Conservation (phyloP, 2,329 filamentous ascomycete genomes). For the Fusarium sp. region DNA sequence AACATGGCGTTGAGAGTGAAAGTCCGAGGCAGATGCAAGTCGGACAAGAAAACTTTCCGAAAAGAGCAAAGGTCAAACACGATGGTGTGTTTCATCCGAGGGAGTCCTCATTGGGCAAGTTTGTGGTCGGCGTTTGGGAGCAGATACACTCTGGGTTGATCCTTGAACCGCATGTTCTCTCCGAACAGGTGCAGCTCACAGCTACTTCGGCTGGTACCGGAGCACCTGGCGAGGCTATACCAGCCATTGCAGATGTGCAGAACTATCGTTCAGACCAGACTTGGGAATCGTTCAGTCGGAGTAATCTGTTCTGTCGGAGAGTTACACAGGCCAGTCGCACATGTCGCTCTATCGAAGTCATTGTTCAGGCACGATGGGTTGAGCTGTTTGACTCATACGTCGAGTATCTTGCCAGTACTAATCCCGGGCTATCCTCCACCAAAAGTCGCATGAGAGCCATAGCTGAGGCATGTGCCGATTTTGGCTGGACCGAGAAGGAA, state of each 20-base stretch:
- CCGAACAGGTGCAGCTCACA: not conserved
- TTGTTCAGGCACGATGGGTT: constrained; percentile 4
- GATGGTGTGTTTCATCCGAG: not conserved
- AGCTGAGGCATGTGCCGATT: not conserved
- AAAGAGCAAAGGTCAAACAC: not conserved
- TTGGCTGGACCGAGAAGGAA: constrained; percentile 1
- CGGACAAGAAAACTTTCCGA: constrained; percentile 1
- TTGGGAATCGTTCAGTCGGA: not conserved
- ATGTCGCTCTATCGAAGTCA: not conserved
- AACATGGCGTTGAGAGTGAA: not conserved
- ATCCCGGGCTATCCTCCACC: not conserved
- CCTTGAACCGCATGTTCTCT: not conserved
- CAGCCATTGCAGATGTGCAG: not conserved
- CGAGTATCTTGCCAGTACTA: not conserved
- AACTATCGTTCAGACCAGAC: not conserved
- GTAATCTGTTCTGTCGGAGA: not conserved
- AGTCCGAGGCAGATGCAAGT: not conserved
- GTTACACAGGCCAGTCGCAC: not conserved
- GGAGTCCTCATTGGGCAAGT: not conserved
- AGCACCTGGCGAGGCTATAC: accelerated
- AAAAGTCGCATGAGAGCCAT: constrained; percentile 1
- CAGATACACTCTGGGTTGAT: not conserved
- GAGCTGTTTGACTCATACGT: constrained; percentile 4
- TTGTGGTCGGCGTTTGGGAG: not conserved
- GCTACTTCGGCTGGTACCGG: not conserved